Conservation (phyloP, 257 asterid species). For the Lycium ferocissimum region DNA sequence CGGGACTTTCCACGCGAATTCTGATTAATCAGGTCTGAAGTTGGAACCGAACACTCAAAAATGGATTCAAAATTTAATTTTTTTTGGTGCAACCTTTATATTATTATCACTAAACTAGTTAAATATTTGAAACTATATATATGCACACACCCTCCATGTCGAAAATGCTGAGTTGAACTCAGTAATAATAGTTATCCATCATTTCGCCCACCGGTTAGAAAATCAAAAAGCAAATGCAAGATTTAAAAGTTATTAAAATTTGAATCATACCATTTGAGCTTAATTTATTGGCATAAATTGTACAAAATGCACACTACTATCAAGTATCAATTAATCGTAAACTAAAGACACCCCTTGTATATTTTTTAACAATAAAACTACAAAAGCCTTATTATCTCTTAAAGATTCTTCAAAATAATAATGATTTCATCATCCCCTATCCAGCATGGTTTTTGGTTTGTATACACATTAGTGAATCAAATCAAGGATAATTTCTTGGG, state of each 20-base stretch:
- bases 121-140: too few species aligned
- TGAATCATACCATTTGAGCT: slow-evolving; percentile 14
- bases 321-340: neutral
- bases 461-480: slow-evolving; percentile 12
- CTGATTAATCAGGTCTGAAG: too few species aligned
- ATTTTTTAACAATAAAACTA: neutral
- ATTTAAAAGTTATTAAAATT: neutral
- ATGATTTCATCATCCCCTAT: neutral
- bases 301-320: neutral
- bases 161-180: too few species aligned
- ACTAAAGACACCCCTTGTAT: too few species aligned
- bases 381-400: neutral
- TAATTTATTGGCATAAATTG: neutral
- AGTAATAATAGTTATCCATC: too few species aligned
- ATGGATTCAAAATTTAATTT: too few species aligned
- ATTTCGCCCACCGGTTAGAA: too few species aligned
- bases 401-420: slow-evolving; percentile 22
- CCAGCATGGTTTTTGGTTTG: neutral
- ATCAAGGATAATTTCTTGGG: neutral
- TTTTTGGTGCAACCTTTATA: too few species aligned
- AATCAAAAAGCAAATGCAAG: neutral
- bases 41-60: too few species aligned
- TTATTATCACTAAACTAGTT: too few species aligned
- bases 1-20: too few species aligned
- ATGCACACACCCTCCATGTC: too few species aligned